Conservation (phyloP, 257 asterid species). For the Solanum raphanifolium region DNA sequence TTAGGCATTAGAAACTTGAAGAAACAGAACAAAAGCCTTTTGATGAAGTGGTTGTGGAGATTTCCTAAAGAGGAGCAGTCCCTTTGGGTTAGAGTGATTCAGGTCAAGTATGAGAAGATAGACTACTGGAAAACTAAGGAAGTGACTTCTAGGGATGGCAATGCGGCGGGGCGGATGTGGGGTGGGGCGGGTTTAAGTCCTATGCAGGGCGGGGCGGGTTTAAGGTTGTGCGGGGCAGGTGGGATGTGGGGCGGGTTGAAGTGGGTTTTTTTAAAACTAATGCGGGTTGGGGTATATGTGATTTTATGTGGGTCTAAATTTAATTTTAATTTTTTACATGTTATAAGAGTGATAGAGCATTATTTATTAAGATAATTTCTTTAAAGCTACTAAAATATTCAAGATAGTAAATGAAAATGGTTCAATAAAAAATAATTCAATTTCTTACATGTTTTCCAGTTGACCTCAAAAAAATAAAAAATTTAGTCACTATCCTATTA, state of each 20-base stretch:
- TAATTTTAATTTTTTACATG: not conserved
- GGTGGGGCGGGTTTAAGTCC: not conserved
- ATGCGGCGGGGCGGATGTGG: not conserved
- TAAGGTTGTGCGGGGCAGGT: not conserved
- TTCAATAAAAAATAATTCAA: no score
- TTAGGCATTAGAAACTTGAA: not conserved
- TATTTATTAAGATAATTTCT: no score
- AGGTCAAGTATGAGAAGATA: not conserved
- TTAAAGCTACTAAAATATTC: no score
- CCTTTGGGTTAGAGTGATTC: not conserved
- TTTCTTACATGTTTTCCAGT: no score
- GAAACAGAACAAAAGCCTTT: not conserved
- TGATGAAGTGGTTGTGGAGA: not conserved
- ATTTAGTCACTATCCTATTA: no score
- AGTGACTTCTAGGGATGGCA: not conserved
- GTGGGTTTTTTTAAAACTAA: no score
- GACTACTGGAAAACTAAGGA: not conserved
- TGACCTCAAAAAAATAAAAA: no score
- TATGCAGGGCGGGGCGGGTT: no score
- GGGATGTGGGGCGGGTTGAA: not conserved
- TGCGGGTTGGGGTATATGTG: not conserved
- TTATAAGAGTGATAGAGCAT: not conserved
- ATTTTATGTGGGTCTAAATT: not conserved
- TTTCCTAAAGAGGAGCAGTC: not conserved
- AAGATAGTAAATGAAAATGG: no score